Base-by-base conservation (phyloP, 345 rosid species). In the Erodium maritimum region DNA sequence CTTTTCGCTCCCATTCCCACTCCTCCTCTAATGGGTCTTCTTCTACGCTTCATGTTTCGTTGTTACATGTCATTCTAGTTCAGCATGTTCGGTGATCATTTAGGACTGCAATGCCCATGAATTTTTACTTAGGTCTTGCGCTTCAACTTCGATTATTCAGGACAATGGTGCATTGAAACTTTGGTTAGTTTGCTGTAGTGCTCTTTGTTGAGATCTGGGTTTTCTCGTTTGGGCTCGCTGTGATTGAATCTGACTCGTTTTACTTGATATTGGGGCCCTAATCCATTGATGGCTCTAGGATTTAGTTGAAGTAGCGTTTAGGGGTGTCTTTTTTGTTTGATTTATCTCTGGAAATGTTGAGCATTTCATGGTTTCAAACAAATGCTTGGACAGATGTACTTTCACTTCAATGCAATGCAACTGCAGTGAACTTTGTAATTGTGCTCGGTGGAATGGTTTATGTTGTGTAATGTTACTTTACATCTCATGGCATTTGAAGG, bases 41-140 rank as follows among this genome's bases (percentile, higher is more conserved):
- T 20, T 57, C 50, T 56, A 3, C 52, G 21, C 16, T 22, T 8
- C 3, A 23, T 7, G 6, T 46, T 48, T 50, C 37, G 7, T 19
- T 23, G 24, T 29, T 34, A 23, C 19, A 11, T 61, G 52, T 13
- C 20, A 20, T 72, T 56, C 20, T 17, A n/a, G 48, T 17, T n/a
- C 48, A 25, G 33, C 7, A 7, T 25, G 7, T 25, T 37, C 8
- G 16, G 14, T 66, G 64, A 52, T 70, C 23, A 22, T 25, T 50
- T n/a, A 10, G 53, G 19, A 19, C 17, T 37, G 57, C 42, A 54
- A 19, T 57, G 25, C 53, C 20, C 20, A 11, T 55, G 21, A 17
- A 21, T 17, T 63, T 23, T 33, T 56, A 16, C 50, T 56, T 63
- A 52, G 65, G 59, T 62, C 67, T 71, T 63, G 46, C 1, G 46